Conservation (phyloP, 257 asterid species). For the Ilex asprella region DNA sequence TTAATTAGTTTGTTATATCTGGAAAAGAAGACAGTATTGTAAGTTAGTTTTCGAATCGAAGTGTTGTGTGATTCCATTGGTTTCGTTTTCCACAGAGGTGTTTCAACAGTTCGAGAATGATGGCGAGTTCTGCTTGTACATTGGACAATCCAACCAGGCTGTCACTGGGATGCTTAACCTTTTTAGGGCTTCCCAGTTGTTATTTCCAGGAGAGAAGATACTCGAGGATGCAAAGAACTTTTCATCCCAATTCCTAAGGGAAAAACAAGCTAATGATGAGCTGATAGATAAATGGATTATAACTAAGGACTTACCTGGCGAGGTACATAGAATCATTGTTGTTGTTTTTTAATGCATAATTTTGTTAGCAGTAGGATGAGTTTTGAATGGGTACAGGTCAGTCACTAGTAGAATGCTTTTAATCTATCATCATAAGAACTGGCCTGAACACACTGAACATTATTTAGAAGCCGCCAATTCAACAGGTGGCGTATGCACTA, state of each 20-base stretch:
- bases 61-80: too few relatives aligned
- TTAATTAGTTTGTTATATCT: conserved; percentile 5
- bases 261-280: conserved; percentile 44
- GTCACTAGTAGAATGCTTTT: too few relatives aligned
- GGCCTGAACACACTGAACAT: too few relatives aligned
- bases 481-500: conserved; percentile 69
- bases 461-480: too few relatives aligned
- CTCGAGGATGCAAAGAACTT: conserved; percentile 40
- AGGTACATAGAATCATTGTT: too few relatives aligned
- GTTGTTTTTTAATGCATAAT: too few relatives aligned
- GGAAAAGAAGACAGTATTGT: background rate
- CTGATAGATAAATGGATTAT: conserved; percentile 89
- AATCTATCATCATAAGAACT: too few relatives aligned
- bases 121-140: conserved; percentile 69
- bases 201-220: conserved; percentile 56
- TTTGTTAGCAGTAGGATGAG: too few relatives aligned
- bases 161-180: conserved; percentile 86
- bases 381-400: too few relatives aligned
- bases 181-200: conserved; percentile 71
- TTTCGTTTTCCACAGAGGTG: conserved; percentile 38
- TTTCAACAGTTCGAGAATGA: conserved; percentile 55
- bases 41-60: too few relatives aligned
- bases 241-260: conserved; percentile 38
- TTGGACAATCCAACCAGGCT: conserved; percentile 81
- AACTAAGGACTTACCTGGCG: conserved; percentile 82